Evolutionary conservation across 495 filamentous ascomycete genomes (phyloP).

Genomic region (Aspergillus bertholletiae): DNA sequence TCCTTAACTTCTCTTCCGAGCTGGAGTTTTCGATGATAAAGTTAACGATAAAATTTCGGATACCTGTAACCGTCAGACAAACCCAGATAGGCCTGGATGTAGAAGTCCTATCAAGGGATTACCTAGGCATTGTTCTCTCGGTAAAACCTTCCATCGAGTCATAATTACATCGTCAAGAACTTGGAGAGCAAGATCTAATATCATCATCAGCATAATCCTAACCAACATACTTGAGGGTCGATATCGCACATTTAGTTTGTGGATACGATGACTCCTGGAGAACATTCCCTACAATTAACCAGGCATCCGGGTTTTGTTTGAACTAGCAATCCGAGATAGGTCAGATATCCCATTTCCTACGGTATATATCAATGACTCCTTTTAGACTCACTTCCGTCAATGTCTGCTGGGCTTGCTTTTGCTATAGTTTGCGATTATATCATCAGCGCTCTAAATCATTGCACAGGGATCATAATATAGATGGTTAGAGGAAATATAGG

Average conservation of each 20-base stretch:
- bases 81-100: not conserved
- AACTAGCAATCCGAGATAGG: constrained; percentile 55
- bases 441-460: constrained; percentile 1
- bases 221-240: not conserved
- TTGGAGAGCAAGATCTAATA: constrained; percentile 83
- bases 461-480: not conserved
- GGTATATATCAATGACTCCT: not conserved
- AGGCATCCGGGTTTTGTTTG: constrained; percentile 97
- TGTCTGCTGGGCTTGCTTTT: constrained; percentile 93
- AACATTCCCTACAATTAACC: constrained; percentile 95
- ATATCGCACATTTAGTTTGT: constrained; percentile 87
- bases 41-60: constrained; percentile 97
- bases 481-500: not conserved
- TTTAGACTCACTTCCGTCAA: constrained; percentile 82
- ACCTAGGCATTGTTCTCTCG: constrained; percentile 93
- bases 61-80: constrained; percentile 54
- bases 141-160: constrained; percentile 97
- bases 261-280: constrained; percentile 83
- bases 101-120: constrained; percentile 7
- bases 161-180: constrained; percentile 97
- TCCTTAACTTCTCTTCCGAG: constrained; percentile 78
- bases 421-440: constrained; percentile 46
- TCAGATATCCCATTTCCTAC: constrained; percentile 6
- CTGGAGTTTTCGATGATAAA: constrained; percentile 92
- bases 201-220: constrained; percentile 39